A percentile compares a stretch with the other conserved stretches of the same genome.
Conservation (phyloP, 2,329 filamentous ascomycete genomes). For the Dendrostoma leiphaemia region DNA sequence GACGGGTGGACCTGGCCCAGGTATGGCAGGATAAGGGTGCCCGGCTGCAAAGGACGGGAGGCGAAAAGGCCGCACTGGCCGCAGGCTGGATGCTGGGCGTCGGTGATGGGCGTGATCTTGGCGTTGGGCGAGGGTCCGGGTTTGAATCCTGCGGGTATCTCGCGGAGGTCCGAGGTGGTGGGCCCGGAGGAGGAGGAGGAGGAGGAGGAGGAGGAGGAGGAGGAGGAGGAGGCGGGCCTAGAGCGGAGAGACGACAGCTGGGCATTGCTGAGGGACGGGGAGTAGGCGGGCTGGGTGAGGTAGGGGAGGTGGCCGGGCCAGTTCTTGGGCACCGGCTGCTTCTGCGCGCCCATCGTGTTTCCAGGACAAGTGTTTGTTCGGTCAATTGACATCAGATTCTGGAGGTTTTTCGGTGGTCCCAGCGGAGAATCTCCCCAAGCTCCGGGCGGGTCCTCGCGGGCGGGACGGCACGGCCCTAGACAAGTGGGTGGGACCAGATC, state of each 20-base stretch:
- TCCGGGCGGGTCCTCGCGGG: too few relatives aligned
- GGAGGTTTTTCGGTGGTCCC: too few relatives aligned
- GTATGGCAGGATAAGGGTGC: constrained; percentile 59
- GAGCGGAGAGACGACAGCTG: constrained; percentile 41
- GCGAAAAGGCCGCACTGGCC: constrained; percentile 63
- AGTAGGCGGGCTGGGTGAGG: constrained; percentile 48
- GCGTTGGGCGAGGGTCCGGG: constrained; percentile 48
- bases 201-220: constrained; percentile 36
- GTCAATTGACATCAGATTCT: neutral
- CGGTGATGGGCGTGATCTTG: constrained; percentile 51
- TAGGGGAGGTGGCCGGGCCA: constrained; percentile 57
- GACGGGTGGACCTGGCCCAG: constrained; percentile 55
- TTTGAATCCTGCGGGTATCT: constrained; percentile 34
- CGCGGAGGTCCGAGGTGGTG: constrained; percentile 25
- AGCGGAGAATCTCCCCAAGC: too few relatives aligned
- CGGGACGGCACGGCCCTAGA: too few relatives aligned
- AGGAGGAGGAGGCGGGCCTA: constrained; percentile 29
- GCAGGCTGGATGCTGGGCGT: constrained; percentile 53
- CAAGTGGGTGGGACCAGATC: too few relatives aligned
- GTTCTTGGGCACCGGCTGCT: constrained; percentile 45
- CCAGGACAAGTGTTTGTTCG: neutral
- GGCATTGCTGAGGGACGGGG: constrained; percentile 39
- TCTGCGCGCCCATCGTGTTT: constrained; percentile 8
- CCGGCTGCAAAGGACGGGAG: constrained; percentile 48
- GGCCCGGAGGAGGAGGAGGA: constrained; percentile 33